Evolutionary conservation across 2,329 filamentous ascomycete genomes (phyloP), one percentile per base, ranked within the genome.

Genomic region (Ophiostoma triangulosporum): DNA sequence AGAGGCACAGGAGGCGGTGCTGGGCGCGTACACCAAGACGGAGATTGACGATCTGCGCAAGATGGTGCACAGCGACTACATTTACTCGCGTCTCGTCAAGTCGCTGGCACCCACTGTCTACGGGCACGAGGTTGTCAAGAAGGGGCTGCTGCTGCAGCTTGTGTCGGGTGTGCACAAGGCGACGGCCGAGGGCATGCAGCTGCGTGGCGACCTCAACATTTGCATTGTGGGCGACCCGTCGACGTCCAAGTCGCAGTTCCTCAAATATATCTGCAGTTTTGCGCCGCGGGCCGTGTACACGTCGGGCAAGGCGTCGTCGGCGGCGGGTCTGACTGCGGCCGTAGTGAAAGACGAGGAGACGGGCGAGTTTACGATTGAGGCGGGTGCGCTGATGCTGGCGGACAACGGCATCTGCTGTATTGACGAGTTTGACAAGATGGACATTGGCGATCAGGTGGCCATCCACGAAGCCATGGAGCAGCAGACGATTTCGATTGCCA

Each of bases 381-480:
- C 93, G 6, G 93, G 93, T 71, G 93, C 93, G 12, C 80, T 98
- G 55, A 97, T 98, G 93, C 74, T 98, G 57, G 93, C 93, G 22
- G 84, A 97, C 64, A 96, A 95, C 60, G 93, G 93, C 52, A 94
- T 97, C 62, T 98, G 93, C 68, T 90, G 89, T 56, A 98, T 98
- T 65, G 93, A 98, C 65, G 93, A 98, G 66, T 98, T 98, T 62
- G 93, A 98, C 79, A 98, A 98, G 73, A 98, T 98, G 93, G 93
- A 98, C 63, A 86, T 98, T 57, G 82, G 74, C 51, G 93, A 98
- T 66, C 93, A 98, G 71, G 93, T 98, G 53, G 93, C 93, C 60
- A 98, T 98, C 64, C 93, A 98, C 77, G 93, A 98, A 80, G 93
- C 93, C 56, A 98, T 98, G 93, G 93, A 98, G 78, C 93, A 98